Evolutionary conservation across 305 asterid genomes (phyloP).

Genomic region (Petunia hybrid): DNA sequence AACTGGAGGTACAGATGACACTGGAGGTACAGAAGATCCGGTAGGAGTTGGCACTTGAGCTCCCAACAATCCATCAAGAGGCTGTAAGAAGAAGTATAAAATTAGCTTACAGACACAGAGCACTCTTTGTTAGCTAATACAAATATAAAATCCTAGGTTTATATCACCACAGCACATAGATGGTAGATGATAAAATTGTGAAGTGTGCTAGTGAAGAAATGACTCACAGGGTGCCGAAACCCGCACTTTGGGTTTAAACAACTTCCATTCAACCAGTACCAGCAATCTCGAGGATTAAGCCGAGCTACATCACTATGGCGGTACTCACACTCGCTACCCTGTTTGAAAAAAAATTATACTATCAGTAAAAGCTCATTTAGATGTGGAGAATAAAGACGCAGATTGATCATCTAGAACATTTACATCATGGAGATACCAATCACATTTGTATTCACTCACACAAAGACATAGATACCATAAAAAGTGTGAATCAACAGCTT

Average conservation of each 20-base stretch:
- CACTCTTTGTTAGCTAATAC: background rate
- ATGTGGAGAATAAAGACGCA: conserved; percentile 21
- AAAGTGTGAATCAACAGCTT: conserved; percentile 23
- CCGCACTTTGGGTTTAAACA: conserved; percentile 86
- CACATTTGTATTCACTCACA: background rate
- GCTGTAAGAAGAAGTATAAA: conserved; percentile 53
- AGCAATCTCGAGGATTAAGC: conserved; percentile 91
- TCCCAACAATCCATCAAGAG: conserved; percentile 80
- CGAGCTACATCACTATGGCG: conserved; percentile 91
- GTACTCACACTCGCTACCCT: conserved; percentile 94
- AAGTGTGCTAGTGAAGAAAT: conserved; percentile 6
- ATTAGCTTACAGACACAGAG: background rate
- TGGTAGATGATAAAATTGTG: background rate
- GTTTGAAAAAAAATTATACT: conserved; percentile 32
- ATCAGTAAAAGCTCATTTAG: background rate
- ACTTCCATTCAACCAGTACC: conserved; percentile 76
- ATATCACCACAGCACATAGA: background rate
- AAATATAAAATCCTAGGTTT: background rate
- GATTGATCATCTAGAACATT: background rate
- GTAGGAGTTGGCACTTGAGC: conserved; percentile 55
- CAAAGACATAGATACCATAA: conserved; percentile 18
- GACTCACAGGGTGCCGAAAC: conserved; percentile 91
- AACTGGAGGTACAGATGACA: conserved; percentile 46
- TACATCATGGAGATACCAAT: conserved; percentile 3
- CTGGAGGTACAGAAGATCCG: conserved; percentile 53